Base-by-base conservation (phyloP, 768 basidiomycete genomes). In the Boletus subparvulus region DNA sequence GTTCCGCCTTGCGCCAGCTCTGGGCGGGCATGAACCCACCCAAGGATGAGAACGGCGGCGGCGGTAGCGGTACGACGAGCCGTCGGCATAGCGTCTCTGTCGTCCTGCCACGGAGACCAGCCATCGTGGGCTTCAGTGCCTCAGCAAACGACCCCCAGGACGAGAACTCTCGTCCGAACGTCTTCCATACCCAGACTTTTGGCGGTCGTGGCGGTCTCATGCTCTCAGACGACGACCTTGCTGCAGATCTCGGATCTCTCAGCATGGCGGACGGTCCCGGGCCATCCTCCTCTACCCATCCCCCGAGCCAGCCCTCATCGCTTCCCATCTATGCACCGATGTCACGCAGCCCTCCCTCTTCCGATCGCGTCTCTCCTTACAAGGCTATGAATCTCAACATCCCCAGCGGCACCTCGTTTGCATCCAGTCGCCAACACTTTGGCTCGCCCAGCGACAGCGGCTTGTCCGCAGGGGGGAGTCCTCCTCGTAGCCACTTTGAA, bases 71-170 rank as follows among this genome's bases (percentile, higher is more conserved):
- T 3, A 88, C 90, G 6, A 91, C 92, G 8, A 92, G 89, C 61
- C 75, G 92, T 37, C 77, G 92, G 19, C 91, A 93, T 61, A 91
- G 88, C 56, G 90, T 93, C 62, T 88, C 86, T 58, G 83, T 92
- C 63, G 88, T 92, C 13, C 91, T 90, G 67, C 88, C 89, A 0
- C 78, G 87, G 6, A 73, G 87, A 47, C 78, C 83, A 6, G 82
- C 82, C 52, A 75, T 87, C 47, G 82, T 87, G 2, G 66, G 88
- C 3, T 90, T 90, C 72, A 43, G 19, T 17, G 41, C 47, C 2
- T 24, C 47, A 4, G 81, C 78, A 1, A 69, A 62, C 17, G 81
- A 83, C 47, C 67, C 60, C 19, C 71, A 73, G 30, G 81, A 83
- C 50, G 80, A 81, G 32, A 60, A 67, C 21, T 51, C 62, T 9